These are phyloP conservation scores for Phytophthora aleatoria DNA, from an alignment of 352 stramenopile genomes.

Conservation along the genomic window DNA sequence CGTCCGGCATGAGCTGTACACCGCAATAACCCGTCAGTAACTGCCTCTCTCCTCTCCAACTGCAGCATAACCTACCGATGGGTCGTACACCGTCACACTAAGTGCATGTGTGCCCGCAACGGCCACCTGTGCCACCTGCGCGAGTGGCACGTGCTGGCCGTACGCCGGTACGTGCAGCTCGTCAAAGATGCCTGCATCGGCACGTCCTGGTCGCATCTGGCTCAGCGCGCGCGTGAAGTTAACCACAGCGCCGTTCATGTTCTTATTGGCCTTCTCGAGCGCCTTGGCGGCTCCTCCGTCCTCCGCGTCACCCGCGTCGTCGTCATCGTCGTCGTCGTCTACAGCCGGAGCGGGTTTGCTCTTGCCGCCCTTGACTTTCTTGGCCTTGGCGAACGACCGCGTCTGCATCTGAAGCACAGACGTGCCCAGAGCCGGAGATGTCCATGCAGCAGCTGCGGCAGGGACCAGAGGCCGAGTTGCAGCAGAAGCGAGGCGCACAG, in stretches of 20 bases:
- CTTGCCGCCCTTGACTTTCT: constrained; percentile 61
- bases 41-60: not conserved
- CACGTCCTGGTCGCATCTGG: constrained; percentile 81
- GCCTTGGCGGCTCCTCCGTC: constrained; percentile 41
- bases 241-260: constrained; percentile 79
- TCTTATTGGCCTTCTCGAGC: constrained; percentile 73
- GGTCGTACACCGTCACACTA: constrained; percentile 80
- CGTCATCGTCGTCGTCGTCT: constrained; percentile 23
- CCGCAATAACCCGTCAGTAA: constrained; percentile 5
- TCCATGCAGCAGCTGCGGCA: constrained; percentile 7
- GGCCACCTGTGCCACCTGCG: constrained; percentile 79
- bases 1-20: constrained; percentile 62
- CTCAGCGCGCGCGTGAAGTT: constrained; percentile 75
- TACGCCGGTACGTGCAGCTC: constrained; percentile 82
- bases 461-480: constrained; percentile 13
- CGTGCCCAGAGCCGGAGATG: constrained; percentile 5
- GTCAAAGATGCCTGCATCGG: constrained; percentile 85
- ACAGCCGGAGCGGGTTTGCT: constrained; percentile 15
- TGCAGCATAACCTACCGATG: constrained; percentile 50
- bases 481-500: constrained; percentile 28
- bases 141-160: constrained; percentile 74
- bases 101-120: constrained; percentile 68
- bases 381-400: constrained; percentile 73
- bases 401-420: constrained; percentile 26
- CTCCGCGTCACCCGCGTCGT: constrained; percentile 21